A percentile compares a stretch with the other conserved stretches of the same genome.
Evolutionary conservation across 2,329 filamentous ascomycete genomes (phyloP).

Genomic region (Sarocladium strictum): DNA sequence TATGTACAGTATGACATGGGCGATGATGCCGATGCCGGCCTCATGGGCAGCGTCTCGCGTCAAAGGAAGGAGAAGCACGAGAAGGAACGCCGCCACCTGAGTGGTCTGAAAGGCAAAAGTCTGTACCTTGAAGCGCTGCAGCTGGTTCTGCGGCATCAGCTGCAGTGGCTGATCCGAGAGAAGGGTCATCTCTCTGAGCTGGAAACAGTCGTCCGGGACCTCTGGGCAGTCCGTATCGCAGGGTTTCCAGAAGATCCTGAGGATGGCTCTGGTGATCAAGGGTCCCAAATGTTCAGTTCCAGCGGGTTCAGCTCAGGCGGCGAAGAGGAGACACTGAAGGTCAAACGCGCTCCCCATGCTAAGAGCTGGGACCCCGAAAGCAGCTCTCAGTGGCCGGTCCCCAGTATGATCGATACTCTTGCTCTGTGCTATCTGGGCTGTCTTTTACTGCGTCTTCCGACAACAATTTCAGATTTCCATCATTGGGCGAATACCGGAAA

Average conservation of each 20-base stretch:
- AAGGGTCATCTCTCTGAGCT: constrained; percentile 66
- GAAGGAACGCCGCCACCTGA: constrained; percentile 49
- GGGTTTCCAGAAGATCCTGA: constrained; percentile 23
- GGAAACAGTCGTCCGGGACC: constrained; percentile 71
- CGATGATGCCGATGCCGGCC: constrained; percentile 67
- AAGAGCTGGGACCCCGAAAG: constrained; percentile 26
- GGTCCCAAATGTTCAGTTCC: constrained; percentile 30
- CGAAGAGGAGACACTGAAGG: neutral
- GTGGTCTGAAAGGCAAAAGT: constrained; percentile 63
- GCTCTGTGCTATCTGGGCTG: constrained; percentile 75
- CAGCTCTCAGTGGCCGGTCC: constrained; percentile 48
- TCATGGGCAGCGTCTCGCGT: constrained; percentile 47
- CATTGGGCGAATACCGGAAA: constrained; percentile 62
- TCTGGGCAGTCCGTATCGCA: constrained; percentile 71
- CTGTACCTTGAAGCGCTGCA: constrained; percentile 83
- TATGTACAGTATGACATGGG: constrained; percentile 51
- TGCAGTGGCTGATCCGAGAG: constrained; percentile 63
- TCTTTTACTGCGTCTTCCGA: constrained; percentile 67
- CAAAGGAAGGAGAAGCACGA: constrained; percentile 53
- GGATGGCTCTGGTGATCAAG: constrained; percentile 12
- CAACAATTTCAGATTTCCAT: constrained; percentile 67
- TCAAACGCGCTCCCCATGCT: constrained; percentile 1
- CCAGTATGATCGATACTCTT: constrained; percentile 68
- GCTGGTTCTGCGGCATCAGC: constrained; percentile 76
- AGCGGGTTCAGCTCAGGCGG: constrained; percentile 20